phyloP scores from a whole-genome alignment of 371 early-diverging fungal genomes.

The Synchytrium microbalum region DNA sequence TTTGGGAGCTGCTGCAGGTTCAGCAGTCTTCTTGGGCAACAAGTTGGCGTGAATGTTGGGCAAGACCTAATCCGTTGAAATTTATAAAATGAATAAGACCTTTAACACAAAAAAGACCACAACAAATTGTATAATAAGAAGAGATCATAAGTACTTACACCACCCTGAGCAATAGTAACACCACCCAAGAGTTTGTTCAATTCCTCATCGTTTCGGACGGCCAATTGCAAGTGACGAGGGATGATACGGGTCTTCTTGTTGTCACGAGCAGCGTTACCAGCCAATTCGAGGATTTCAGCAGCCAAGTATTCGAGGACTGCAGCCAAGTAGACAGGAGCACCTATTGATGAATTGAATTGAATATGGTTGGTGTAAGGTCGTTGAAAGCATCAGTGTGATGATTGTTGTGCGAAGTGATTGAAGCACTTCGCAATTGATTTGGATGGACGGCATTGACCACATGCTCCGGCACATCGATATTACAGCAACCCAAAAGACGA shows the following conservation, averaged over 20 bases:
- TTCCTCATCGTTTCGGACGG: constrained; percentile 95
- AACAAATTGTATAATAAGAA: constrained; percentile 7
- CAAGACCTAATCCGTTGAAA: constrained; percentile 7
- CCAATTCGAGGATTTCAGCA: constrained; percentile 94
- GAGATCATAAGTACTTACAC: constrained; percentile 22
- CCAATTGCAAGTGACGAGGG: constrained; percentile 82
- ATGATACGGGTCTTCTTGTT: constrained; percentile 94
- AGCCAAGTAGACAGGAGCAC: constrained; percentile 91
- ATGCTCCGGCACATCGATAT: not conserved
- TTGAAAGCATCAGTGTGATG: too few relatives aligned
- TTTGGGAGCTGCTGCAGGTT: too few relatives aligned
- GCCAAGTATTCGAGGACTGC: constrained; percentile 94
- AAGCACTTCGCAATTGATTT: too few relatives aligned
- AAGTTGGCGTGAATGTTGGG: constrained; percentile 41
- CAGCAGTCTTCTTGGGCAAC: constrained; percentile 35
- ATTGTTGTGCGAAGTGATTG: too few relatives aligned
- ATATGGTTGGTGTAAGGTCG: too few relatives aligned
- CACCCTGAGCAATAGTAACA: constrained; percentile 59
- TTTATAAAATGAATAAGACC: not conserved
- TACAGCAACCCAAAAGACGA: not conserved
- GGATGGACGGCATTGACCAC: not conserved
- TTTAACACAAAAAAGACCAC: constrained; percentile 2
- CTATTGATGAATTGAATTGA: constrained; percentile 19
- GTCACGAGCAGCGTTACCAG: constrained; percentile 93
- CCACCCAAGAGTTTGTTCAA: constrained; percentile 88